Percentiles rank a stretch among this genome's conserved stretches.
Evolutionary conservation across 2,329 filamentous ascomycete species (phyloP).

Genomic region (Diaporthe humulicola): DNA sequence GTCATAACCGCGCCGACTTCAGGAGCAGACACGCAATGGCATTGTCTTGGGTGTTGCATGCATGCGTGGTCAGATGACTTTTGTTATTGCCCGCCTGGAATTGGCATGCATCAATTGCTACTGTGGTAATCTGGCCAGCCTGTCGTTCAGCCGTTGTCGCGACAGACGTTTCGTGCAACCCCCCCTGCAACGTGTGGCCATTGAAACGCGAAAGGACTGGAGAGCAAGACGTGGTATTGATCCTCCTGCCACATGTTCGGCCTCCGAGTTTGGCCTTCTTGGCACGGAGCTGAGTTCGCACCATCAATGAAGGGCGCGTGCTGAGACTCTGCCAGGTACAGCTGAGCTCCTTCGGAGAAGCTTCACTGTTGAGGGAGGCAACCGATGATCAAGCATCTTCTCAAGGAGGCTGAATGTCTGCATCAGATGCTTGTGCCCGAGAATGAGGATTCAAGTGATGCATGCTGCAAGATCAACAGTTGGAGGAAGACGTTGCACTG

Average conservation of each 20-base stretch:
- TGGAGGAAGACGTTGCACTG: constrained; percentile 4
- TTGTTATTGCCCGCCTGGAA: background rate
- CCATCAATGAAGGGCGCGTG: background rate
- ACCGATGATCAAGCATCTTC: background rate
- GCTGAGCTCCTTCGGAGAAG: background rate
- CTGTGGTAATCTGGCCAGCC: background rate
- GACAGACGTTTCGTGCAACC: background rate
- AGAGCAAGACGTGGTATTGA: background rate
- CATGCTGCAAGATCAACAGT: background rate
- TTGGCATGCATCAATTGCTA: background rate
- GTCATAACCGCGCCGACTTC: background rate
- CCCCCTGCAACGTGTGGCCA: background rate
- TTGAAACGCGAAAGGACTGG: background rate
- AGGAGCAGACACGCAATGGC: constrained; percentile 12
- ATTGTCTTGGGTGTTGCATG: background rate
- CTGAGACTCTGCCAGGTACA: background rate
- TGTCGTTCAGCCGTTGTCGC: background rate
- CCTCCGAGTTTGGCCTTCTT: background rate
- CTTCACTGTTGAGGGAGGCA: background rate
- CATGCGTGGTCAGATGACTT: constrained; percentile 7
- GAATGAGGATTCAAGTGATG: constrained; percentile 4
- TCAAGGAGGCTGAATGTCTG: background rate
- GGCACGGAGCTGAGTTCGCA: background rate
- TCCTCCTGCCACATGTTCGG: background rate
- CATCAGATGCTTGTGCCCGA: background rate